Percentiles rank a stretch among this genome's conserved stretches.
These are phyloP conservation scores for Apiotrichum laibachii DNA, from an alignment of 1,284 basidiomycete genomes.

Conservation along the genomic window DNA sequence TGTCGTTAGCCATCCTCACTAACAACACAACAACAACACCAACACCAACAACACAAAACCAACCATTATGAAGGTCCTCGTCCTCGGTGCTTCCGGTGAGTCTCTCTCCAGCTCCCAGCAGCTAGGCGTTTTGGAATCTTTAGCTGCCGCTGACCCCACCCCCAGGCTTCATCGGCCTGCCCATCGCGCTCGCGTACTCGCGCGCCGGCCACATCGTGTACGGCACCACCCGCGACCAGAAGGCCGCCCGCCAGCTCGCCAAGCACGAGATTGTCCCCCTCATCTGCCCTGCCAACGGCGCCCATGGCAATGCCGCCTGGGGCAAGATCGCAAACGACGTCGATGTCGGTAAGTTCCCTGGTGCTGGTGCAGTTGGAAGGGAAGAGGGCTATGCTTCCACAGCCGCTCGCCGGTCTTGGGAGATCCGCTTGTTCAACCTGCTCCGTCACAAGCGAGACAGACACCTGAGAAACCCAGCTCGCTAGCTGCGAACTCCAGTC, in stretches of 20 bases:
- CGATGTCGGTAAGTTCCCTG: conserved; percentile 55
- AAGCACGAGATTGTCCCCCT: conserved; percentile 59
- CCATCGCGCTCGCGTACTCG: conserved; percentile 55
- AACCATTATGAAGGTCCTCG: conserved; percentile 44
- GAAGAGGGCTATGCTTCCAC: no score
- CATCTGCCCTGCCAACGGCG: conserved; percentile 51
- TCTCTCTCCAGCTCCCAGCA: not conserved
- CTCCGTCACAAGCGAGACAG: no score
- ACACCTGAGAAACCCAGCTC: no score
- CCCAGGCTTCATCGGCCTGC: conserved; percentile 56
- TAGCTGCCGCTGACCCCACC: not conserved
- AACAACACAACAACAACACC: no score
- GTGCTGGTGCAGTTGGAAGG: no score
- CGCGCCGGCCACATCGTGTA: conserved; percentile 60
- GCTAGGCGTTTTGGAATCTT: not conserved
- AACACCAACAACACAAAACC: not conserved
- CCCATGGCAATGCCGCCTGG: conserved; percentile 48
- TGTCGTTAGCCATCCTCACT: no score
- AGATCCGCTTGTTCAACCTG: no score
- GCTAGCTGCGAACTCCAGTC: no score
- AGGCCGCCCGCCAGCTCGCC: conserved; percentile 50
- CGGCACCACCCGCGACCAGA: conserved; percentile 55
- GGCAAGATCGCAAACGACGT: conserved; percentile 53
- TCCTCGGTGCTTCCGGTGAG: conserved; percentile 50
- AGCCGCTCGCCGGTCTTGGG: no score